Evolutionary conservation across 768 basidiomycete species (phyloP).

Genomic region (Lactarius hatsudake): DNA sequence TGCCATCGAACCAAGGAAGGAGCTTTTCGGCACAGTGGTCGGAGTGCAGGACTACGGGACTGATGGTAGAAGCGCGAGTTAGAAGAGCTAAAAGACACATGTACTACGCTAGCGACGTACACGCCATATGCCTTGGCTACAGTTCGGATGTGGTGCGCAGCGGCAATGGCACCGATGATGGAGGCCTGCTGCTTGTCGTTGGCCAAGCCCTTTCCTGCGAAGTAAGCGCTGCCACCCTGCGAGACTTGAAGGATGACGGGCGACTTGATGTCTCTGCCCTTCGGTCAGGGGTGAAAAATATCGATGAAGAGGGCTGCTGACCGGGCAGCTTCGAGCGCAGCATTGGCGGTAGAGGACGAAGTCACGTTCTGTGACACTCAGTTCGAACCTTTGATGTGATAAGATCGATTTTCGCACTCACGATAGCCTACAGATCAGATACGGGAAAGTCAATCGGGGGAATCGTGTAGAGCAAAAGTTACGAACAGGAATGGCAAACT

Average conservation of each 20-base stretch:
- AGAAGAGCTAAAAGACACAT: constrained; percentile 4
- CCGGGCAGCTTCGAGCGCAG: constrained; percentile 94
- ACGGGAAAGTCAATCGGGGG: constrained; percentile 10
- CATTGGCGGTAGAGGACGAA: constrained; percentile 92
- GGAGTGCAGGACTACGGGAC: constrained; percentile 95
- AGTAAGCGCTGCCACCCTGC: constrained; percentile 95
- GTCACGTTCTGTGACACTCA: constrained; percentile 74
- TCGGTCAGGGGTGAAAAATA: constrained; percentile 3
- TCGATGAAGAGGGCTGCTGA: constrained; percentile 33
- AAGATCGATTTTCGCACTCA: constrained; percentile 42
- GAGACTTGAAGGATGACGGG: constrained; percentile 98
- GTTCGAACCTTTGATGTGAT: constrained; percentile 16
- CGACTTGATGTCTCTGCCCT: constrained; percentile 82
- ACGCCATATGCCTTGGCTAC: constrained; percentile 91
- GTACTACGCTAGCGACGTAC: constrained; percentile 47
- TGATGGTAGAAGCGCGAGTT: constrained; percentile 33
- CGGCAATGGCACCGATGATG: constrained; percentile 86
- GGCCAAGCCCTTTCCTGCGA: constrained; percentile 91
- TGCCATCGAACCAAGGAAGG: constrained; percentile 98
- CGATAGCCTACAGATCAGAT: constrained; percentile 58
- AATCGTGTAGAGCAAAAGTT: background rate
- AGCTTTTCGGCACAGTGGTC: constrained; percentile 99
- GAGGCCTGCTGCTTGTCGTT: constrained; percentile 97
- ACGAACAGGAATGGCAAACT: constrained; percentile 88
- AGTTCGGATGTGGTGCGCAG: constrained; percentile 86